Conservation (phyloP, 148 eudicot species). For the Polygonum aviculare region DNA sequence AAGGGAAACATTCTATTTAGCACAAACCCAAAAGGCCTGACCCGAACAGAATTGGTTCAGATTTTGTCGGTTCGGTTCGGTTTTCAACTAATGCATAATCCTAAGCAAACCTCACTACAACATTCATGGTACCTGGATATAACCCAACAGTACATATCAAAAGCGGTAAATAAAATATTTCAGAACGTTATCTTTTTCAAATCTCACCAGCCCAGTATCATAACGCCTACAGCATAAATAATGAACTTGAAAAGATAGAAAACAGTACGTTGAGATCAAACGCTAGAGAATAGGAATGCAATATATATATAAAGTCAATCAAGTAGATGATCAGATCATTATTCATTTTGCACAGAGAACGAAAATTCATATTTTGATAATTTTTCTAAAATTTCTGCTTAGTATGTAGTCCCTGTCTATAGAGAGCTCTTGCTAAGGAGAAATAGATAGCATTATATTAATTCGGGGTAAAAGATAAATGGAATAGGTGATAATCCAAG, state of each 20-base stretch:
- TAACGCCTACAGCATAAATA: neutral
- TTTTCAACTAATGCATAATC: too few relatives aligned
- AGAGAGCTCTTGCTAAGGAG: neutral
- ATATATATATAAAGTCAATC: neutral
- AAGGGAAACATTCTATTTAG: too few relatives aligned
- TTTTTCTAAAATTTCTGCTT: neutral
- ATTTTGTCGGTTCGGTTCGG: too few relatives aligned
- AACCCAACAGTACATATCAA: neutral
- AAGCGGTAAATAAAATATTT: neutral
- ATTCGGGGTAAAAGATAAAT: neutral
- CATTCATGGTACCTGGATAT: neutral
- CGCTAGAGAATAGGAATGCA: neutral
- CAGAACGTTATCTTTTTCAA: neutral
- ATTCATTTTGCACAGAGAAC: neutral
- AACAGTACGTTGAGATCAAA: neutral
- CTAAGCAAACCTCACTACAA: neutral
- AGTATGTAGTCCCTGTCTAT: neutral
- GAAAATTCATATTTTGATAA: neutral
- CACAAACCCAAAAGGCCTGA: too few relatives aligned
- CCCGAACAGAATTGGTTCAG: too few relatives aligned
- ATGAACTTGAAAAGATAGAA: too few relatives aligned
- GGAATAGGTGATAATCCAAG: neutral
- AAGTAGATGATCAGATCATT: neutral
- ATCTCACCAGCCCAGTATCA: neutral
- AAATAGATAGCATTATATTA: neutral